Percentiles rank a stretch among this genome's conserved stretches.
phyloP scores from a whole-genome alignment of 352 stramenopile species.

The Globisporangium perplexum region DNA sequence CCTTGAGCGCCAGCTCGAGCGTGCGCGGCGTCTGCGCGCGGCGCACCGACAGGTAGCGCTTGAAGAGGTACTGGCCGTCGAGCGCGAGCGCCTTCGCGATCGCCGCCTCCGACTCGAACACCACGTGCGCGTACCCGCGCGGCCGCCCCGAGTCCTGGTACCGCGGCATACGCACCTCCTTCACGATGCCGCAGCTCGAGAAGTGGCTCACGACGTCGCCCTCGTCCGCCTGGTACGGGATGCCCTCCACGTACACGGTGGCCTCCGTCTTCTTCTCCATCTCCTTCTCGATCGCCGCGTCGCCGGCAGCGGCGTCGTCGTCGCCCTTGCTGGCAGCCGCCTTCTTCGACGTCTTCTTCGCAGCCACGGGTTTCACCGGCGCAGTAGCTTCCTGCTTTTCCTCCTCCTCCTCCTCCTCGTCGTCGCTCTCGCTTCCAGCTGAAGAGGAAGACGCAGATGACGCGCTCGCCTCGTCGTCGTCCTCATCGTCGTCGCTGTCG shows the following conservation, averaged over 20 bases:
- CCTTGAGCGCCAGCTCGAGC: conserved; percentile 63
- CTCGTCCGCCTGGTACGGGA: conserved; percentile 91
- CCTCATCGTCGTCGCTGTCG: conserved; percentile 18
- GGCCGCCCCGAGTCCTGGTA: conserved; percentile 90
- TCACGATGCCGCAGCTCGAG: conserved; percentile 77
- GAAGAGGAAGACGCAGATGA: background rate
- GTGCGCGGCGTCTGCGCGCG: conserved; percentile 65
- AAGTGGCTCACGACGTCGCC: conserved; percentile 91
- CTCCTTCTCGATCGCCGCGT: conserved; percentile 39
- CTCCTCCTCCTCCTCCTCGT: conserved; percentile 80
- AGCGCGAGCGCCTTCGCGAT: conserved; percentile 79
- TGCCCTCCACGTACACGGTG: conserved; percentile 94
- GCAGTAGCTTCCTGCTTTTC: conserved; percentile 82
- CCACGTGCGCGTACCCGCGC: conserved; percentile 91
- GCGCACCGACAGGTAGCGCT: conserved; percentile 88
- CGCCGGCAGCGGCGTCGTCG: conserved; percentile 6
- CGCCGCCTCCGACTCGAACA: conserved; percentile 79
- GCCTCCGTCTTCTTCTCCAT: conserved; percentile 71
- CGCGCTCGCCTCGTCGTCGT: conserved; percentile 34
- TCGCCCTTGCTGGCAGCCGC: conserved; percentile 6
- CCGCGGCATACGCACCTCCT: conserved; percentile 91
- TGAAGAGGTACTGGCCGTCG: conserved; percentile 86
- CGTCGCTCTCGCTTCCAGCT: conserved; percentile 48
- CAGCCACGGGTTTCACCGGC: conserved; percentile 31
- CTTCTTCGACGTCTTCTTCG: conserved; percentile 15